Base-by-base conservation (phyloP, 495 filamentous ascomycete species). In the Neurospora sp. region DNA sequence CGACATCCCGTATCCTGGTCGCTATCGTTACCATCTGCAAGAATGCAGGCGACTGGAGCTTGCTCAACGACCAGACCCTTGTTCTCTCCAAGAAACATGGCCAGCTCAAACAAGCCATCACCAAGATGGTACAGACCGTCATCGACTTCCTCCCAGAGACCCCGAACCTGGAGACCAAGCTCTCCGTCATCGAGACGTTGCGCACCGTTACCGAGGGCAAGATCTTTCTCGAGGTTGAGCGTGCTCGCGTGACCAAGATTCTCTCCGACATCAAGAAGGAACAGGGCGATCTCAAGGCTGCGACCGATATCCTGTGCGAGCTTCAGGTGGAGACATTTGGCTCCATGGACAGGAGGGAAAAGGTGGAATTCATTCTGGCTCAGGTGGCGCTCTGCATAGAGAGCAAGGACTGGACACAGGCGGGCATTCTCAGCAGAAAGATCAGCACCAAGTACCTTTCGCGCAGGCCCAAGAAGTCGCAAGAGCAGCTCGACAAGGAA, bases 201-300 rank as follows among this genome's bases (percentile, higher is more conserved):
- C 90, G 96, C 74, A 98, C 96, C 39, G 94, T 99, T 74, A 99
- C 96, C 35, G 96, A 99, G 82, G 96, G 96, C 84, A 99, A 99
- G 93, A 98, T 99, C 78, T 99, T 98, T 77, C 94, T 99, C 77
- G 96, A 99, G 86, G 96, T 99, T 31, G 96, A 99, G 85, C 89
- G 96, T 74, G 96, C 96, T 76, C 93, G 96, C 77, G 91, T 98
- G 69, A 99, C 96, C 73, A 92, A 91, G 76, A 96, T 97, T 74
- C 86, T 99, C 20, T 97, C 96, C 69, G 89, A 97, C 82, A 98
- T 99, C 87, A 98, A 97, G 87, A 97, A 97, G 81, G 82, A 91
- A 70, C 93, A 98, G 83, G 95, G 94, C 70, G 94, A 99, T 78
- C 87, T 97, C 73, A 92, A 91, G 78, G 91, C 92, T 16, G 96